Evolutionary conservation across 2,329 filamentous ascomycete species (phyloP).

Genomic region (Ustulina deusta): DNA sequence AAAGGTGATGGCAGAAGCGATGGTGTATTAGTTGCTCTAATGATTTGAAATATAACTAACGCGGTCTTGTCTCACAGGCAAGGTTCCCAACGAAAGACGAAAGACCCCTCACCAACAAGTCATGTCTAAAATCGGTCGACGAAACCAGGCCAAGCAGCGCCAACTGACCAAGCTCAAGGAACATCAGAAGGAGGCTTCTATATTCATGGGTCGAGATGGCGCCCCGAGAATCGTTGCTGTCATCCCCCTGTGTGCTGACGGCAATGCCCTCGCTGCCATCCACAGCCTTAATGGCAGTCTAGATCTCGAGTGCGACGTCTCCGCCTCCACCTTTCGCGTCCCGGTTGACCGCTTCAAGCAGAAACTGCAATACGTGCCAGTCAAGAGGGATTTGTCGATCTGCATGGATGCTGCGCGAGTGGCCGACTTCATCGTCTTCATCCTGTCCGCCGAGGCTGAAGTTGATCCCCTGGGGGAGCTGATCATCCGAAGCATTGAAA

Average conservation of each 20-base stretch:
- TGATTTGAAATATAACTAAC: not conserved
- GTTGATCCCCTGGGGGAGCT: constrained; percentile 87
- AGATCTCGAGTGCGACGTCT: constrained; percentile 77
- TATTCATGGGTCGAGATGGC: constrained; percentile 89
- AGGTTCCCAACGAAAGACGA: constrained; percentile 82
- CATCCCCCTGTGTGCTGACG: constrained; percentile 82
- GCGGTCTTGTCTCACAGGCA: constrained; percentile 66
- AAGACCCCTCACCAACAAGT: constrained; percentile 95
- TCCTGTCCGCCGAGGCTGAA: constrained; percentile 84
- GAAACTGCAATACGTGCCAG: constrained; percentile 85
- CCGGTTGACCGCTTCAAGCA: constrained; percentile 94
- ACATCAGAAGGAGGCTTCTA: constrained; percentile 79
- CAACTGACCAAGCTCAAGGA: constrained; percentile 86
- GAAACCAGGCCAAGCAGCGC: constrained; percentile 94
- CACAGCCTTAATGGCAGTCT: constrained; percentile 80
- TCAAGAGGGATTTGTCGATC: constrained; percentile 77
- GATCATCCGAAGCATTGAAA: constrained; percentile 87
- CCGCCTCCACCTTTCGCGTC: constrained; percentile 71
- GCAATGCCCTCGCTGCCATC: constrained; percentile 75
- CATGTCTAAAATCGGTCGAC: constrained; percentile 96
- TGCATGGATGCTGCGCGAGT: constrained; percentile 87
- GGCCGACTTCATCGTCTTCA: constrained; percentile 90
- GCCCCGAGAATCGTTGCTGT: constrained; percentile 90
- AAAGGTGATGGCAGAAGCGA: constrained; percentile 72
- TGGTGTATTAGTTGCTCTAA: not conserved